Evolutionary conservation across 2,329 filamentous ascomycete genomes (phyloP).

Genomic region (Diaporthe sp.): DNA sequence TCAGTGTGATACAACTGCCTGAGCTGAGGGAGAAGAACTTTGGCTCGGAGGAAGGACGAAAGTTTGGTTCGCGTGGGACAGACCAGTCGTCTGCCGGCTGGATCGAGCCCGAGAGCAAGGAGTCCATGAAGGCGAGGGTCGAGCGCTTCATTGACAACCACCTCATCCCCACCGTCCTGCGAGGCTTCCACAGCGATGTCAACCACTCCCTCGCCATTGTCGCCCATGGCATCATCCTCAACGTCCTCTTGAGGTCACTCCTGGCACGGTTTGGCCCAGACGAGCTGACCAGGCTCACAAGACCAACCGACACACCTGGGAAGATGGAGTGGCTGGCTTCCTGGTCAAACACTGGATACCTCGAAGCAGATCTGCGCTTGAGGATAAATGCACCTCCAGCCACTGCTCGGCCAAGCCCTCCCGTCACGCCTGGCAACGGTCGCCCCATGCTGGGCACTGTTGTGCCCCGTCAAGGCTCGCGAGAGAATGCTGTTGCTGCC

Average conservation of each 20-base stretch:
- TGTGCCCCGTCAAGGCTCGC: background rate
- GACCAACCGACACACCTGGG: conserved; percentile 36
- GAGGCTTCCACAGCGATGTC: conserved; percentile 32
- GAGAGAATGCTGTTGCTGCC: background rate
- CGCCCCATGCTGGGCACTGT: conserved; percentile 5
- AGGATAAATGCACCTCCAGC: background rate
- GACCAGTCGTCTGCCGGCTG: conserved; percentile 36
- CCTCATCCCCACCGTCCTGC: conserved; percentile 52
- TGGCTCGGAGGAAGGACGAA: conserved; percentile 75
- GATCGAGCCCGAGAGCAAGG: conserved; percentile 67
- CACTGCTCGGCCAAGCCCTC: background rate
- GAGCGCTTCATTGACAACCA: conserved; percentile 74
- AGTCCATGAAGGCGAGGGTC: conserved; percentile 72
- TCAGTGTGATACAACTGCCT: conserved; percentile 49
- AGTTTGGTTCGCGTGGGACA: conserved; percentile 54
- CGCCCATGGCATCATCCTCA: conserved; percentile 85
- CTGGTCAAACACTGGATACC: conserved; percentile 66
- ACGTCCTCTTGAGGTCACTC: conserved; percentile 73
- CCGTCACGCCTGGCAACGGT: background rate
- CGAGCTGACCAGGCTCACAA: conserved; percentile 37
- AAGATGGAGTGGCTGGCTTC: conserved; percentile 44
- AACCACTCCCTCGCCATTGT: conserved; percentile 71
- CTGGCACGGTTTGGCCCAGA: conserved; percentile 60
- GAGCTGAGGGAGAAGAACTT: conserved; percentile 80
- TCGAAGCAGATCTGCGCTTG: conserved; percentile 43